Evolutionary conservation across 2,329 filamentous ascomycete species (phyloP).

Genomic region (Aspergillus versicolor): DNA sequence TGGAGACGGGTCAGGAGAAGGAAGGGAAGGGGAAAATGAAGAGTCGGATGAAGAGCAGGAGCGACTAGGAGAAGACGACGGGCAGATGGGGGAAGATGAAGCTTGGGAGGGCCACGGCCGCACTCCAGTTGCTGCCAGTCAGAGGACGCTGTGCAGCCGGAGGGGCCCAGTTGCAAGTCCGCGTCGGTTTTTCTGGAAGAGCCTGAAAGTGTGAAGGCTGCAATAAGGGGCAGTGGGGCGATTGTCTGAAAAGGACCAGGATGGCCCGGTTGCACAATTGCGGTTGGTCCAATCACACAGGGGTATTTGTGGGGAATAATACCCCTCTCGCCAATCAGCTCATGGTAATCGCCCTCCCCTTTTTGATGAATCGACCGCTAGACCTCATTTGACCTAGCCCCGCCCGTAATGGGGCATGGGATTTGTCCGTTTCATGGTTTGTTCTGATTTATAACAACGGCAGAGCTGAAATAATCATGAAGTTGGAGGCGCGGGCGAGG

Average conservation of each 20-base stretch:
- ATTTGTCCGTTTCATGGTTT: neutral
- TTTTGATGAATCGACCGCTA: conserved; percentile 13
- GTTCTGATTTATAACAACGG: neutral
- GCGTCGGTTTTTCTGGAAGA: conserved; percentile 17
- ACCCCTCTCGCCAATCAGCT: conserved; percentile 10
- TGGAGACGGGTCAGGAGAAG: conserved; percentile 5
- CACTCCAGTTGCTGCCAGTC: neutral
- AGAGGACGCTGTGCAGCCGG: neutral
- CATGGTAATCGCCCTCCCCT: conserved; percentile 9
- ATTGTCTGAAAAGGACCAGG: conserved; percentile 7
- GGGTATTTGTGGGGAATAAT: conserved; percentile 8
- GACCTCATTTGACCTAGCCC: neutral
- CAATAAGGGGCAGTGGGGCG: conserved; percentile 16
- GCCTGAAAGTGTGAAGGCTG: neutral
- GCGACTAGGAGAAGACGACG: neutral
- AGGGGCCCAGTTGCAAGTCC: neutral
- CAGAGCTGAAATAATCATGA: neutral
- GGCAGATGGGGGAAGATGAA: neutral
- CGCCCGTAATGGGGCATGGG: neutral
- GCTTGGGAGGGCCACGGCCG: neutral
- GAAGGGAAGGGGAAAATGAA: conserved; percentile 10
- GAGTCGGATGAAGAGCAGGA: neutral
- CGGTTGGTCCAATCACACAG: conserved; percentile 8
- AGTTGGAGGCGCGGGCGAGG: neutral
- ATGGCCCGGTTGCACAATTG: neutral